Evolutionary conservation across 2,329 filamentous ascomycete genomes (phyloP).

Genomic region (Cadophora malorum): DNA sequence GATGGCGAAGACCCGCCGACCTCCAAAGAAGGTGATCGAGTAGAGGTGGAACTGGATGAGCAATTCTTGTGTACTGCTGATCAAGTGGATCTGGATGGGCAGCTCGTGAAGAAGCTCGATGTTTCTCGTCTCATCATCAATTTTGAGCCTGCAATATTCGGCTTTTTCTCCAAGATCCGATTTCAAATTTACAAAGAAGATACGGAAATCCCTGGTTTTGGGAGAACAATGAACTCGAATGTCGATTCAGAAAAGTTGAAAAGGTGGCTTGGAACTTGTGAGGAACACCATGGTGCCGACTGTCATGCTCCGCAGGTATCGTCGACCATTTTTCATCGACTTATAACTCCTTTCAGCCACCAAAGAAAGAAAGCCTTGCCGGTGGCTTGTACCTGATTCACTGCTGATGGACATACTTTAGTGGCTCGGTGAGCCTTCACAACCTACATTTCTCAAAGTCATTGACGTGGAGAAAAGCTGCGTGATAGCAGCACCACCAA

Average conservation of each 20-base stretch:
- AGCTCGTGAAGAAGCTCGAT: neutral
- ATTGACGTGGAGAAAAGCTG: conserved; percentile 24
- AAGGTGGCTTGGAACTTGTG: conserved; percentile 1
- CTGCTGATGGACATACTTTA: neutral
- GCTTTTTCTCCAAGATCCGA: conserved; percentile 15
- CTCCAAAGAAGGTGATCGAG: neutral
- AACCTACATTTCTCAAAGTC: conserved; percentile 18
- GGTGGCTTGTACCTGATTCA: neutral
- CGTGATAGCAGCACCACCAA: conserved; percentile 15
- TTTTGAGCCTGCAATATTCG: conserved; percentile 18
- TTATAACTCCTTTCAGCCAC: neutral
- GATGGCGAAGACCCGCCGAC: conserved; percentile 5
- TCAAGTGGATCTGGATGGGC: neutral
- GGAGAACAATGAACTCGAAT: conserved; percentile 5
- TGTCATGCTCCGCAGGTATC: conserved; percentile 15
- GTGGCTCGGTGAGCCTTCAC: conserved; percentile 16
- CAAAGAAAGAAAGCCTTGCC: neutral
- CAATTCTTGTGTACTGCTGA: conserved; percentile 7
- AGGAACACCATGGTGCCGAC: conserved; percentile 3
- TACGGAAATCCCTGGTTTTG: conserved; percentile 3
- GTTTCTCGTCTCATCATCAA: conserved; percentile 1
- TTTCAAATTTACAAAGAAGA: conserved; percentile 11
- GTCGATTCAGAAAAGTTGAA: conserved; percentile 10
- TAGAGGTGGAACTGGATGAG: neutral
- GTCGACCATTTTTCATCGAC: neutral